A percentile compares a stretch with the other conserved stretches of the same genome.
Evolutionary conservation across 2,329 filamentous ascomycete species (phyloP).

Genomic region (Magnaporthiopsis rhizophila): DNA sequence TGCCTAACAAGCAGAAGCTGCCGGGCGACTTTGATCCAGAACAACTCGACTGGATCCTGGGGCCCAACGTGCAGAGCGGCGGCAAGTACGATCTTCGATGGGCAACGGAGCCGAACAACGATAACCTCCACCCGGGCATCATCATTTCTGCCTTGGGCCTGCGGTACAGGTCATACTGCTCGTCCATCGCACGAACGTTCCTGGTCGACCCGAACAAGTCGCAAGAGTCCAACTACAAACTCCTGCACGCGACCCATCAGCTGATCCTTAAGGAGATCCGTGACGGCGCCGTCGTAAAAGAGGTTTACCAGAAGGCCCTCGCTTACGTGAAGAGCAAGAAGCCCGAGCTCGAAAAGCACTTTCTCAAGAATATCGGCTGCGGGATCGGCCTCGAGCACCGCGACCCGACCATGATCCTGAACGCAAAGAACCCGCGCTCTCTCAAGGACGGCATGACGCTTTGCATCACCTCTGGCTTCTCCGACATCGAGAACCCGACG

Average conservation of each 20-base stretch:
- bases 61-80: constrained; percentile 87
- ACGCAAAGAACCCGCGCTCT: constrained; percentile 72
- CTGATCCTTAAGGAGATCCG: constrained; percentile 84
- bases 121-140: constrained; percentile 78
- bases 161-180: constrained; percentile 93
- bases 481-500: constrained; percentile 78
- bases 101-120: constrained; percentile 69
- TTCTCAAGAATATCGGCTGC: constrained; percentile 84
- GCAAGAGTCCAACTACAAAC: constrained; percentile 90
- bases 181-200: constrained; percentile 86
- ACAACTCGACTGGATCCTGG: constrained; percentile 90
- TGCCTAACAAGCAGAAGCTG: constrained; percentile 65
- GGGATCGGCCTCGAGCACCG: constrained; percentile 89
- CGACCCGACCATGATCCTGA: constrained; percentile 76
- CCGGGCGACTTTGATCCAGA: constrained; percentile 78
- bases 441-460: constrained; percentile 97
- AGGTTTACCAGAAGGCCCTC: constrained; percentile 85
- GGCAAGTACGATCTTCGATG: constrained; percentile 91
- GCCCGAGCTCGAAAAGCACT: constrained; percentile 90
- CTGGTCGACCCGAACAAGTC: constrained; percentile 95
- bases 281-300: constrained; percentile 78
- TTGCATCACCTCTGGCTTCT: constrained; percentile 81
- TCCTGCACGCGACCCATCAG: constrained; percentile 77
- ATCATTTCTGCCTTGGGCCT: constrained; percentile 90
- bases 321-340: constrained; percentile 78